These are phyloP conservation scores for Sclerotinia minor DNA, from an alignment of 2,329 filamentous ascomycete genomes.

Conservation along the genomic window DNA sequence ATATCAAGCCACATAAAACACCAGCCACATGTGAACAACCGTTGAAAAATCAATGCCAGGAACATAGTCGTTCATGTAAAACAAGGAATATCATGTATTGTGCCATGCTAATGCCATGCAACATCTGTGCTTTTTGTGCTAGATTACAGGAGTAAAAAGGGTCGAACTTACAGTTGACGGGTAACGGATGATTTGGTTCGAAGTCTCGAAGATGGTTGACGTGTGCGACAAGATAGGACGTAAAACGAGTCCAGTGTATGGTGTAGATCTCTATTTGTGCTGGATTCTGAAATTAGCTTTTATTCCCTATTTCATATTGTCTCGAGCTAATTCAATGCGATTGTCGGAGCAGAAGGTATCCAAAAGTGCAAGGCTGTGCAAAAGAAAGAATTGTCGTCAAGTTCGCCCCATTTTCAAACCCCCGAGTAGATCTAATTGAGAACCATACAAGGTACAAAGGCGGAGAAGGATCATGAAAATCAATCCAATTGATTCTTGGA, in stretches of 20 bases:
- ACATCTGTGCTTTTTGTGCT: constrained; percentile 34
- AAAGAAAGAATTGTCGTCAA: constrained; percentile 31
- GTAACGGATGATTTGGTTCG: constrained; percentile 2
- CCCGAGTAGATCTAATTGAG: constrained; percentile 30
- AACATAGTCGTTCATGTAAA: constrained; percentile 24
- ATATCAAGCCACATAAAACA: constrained; percentile 28
- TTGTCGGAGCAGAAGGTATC: constrained; percentile 33
- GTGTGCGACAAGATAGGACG: constrained; percentile 25
- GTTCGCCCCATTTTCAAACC: constrained; percentile 22
- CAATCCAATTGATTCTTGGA: background rate
- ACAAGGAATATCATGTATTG: constrained; percentile 30
- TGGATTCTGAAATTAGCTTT: constrained; percentile 30
- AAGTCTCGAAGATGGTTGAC: constrained; percentile 21
- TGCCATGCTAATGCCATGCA: constrained; percentile 33
- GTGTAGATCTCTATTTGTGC: constrained; percentile 28
- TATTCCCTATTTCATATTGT: constrained; percentile 26
- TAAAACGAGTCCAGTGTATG: constrained; percentile 34
- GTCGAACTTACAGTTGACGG: constrained; percentile 34
- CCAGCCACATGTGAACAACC: constrained; percentile 20
- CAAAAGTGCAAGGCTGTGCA: constrained; percentile 29
- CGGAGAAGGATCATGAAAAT: constrained; percentile 28
- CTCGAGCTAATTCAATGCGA: constrained; percentile 30
- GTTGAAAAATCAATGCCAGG: constrained; percentile 9
- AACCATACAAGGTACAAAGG: constrained; percentile 30
- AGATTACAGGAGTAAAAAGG: constrained; percentile 22